Evolutionary conservation across 495 filamentous ascomycete genomes (phyloP), one percentile per base, ranked within the genome.

Genomic region (Talaromyces liani): DNA sequence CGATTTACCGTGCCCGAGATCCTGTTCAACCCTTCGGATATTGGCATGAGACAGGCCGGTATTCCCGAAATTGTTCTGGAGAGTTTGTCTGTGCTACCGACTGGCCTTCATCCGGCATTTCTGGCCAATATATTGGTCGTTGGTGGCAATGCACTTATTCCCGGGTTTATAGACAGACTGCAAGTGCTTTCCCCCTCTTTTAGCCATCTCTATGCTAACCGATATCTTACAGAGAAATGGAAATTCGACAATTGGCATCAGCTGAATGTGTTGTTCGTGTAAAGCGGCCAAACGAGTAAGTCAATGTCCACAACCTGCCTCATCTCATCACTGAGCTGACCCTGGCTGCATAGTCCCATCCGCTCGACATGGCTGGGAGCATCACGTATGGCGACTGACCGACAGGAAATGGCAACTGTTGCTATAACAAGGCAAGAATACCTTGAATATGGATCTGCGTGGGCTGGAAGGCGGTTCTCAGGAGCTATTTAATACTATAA

Each of bases 1-100:
- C 83, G 94, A 51, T 99, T 99, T 70, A 79, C 85, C 16, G 90
- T 96, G 0, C 93, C 94, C 2, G 94, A 99, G 73, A 79, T 97
- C 24, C 79, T 98, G 18, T 98, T 98, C 71, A 87, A 81, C 25
- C 93, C 94, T 0, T 80, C 80, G 2, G 92, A 98, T 73, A 88
- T 99, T 59, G 94, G 93, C 0, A 82, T 97, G 78, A 85, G 85
- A 54, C 90, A 96, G 67, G 89, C 89, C 4, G 94, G 94, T 2
- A 78, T 98, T 2, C 85, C 89, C 2, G 89, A 91, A 61, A 80
- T 88, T 47, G 86, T 96, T 47, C 79, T 97, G 75, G 89, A 98
- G 66, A 89, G 87, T 25, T 72, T 99, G 27, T 83, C 84, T n/a
- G 83, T 76, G 7, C 67, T 98, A 34, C 95, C 94, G 1, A 76